phyloP scores from a whole-genome alignment of 2,329 filamentous ascomycete genomes.

The Cercospora sesami region DNA sequence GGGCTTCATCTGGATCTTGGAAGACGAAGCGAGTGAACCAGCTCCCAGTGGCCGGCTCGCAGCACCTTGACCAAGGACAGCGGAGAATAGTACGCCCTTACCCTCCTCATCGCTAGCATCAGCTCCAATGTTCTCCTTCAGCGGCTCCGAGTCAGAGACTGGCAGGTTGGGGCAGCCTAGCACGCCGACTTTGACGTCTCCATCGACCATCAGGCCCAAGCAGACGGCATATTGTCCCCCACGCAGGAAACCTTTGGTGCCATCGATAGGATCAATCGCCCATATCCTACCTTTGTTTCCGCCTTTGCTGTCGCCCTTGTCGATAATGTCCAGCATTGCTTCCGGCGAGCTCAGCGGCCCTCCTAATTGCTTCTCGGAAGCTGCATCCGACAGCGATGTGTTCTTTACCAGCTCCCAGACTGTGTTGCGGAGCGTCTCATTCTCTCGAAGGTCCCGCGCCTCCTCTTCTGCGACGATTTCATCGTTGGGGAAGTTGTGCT shows the following conservation, averaged over 20 bases:
- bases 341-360: slow-evolving; percentile 67
- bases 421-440: slow-evolving; percentile 67
- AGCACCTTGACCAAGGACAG: slow-evolving; percentile 75
- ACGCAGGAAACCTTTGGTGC: slow-evolving; percentile 93
- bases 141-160: slow-evolving; percentile 71
- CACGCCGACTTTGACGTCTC: slow-evolving; percentile 89
- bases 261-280: slow-evolving; percentile 96
- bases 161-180: slow-evolving; percentile 95
- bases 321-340: slow-evolving; percentile 60
- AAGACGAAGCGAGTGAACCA: slow-evolving; percentile 54
- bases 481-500: slow-evolving; percentile 84
- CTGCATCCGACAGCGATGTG: slow-evolving; percentile 66
- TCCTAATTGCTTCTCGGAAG: slow-evolving; percentile 67
- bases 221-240: slow-evolving; percentile 98
- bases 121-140: slow-evolving; percentile 70
- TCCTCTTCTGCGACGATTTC: slow-evolving; percentile 96
- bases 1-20: slow-evolving; percentile 75
- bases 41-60: slow-evolving; percentile 70
- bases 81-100: slow-evolving; percentile 85
- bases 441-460: slow-evolving; percentile 72
- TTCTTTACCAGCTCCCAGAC: slow-evolving; percentile 83
- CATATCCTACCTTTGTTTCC: slow-evolving; percentile 79
- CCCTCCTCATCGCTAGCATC: slow-evolving; percentile 72
- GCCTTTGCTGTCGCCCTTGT: slow-evolving; percentile 65
- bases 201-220: slow-evolving; percentile 86